Evolutionary conservation across 2,329 filamentous ascomycete species (phyloP), one percentile per base, ranked within the genome.

Genomic region (Neoarthrinium moseri): DNA sequence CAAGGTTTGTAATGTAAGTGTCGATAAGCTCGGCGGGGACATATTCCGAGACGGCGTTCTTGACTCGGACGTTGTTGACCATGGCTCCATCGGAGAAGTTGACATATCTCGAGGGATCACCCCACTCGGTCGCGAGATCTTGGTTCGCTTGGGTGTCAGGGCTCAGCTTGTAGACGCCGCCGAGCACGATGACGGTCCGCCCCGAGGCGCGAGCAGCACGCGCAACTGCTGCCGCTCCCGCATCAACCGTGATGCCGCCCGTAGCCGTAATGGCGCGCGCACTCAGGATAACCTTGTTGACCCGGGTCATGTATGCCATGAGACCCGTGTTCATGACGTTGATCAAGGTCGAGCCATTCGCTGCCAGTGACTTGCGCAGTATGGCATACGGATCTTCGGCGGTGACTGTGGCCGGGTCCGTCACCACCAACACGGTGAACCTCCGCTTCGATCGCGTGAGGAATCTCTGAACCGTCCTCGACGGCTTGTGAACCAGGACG

Each of bases 231-330:
- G 83, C 83, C 8, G 89, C 87, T n/a, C 94, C 94, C 5, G 87
- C 84, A 32, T 91, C 86, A 15, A 90, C 87, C 22, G 97, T 78
- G 21, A 96, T 80, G 6, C 88, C 88, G 42, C 94, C 94, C 58
- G 95, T 94, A 40, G 89, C 89, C 36, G 95, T 83, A 22, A 99
- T 89, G 4, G 88, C 86, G 60, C 91, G 87, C 5, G 92, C 92
- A 11, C 88, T 86, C 6, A 99, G 75, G 39, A 99, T 88, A 50
- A 99, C 92, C 71, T 96, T 96, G 75, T 92, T 95, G 57, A 96
- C 89, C 49, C 87, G 84, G 7, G 91, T 88, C 89, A 99, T 97
- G 59, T 97, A 88, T 1, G 91, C 91, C 71, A 91, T 95, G 44
- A 95, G 80, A 8, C 90, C 88, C 6, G 84, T 86, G 66, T 95